Percentiles rank a stretch among this genome's conserved stretches.
phyloP scores from a whole-genome alignment of 805 yeast species.

The Metschnikowia proteae region DNA sequence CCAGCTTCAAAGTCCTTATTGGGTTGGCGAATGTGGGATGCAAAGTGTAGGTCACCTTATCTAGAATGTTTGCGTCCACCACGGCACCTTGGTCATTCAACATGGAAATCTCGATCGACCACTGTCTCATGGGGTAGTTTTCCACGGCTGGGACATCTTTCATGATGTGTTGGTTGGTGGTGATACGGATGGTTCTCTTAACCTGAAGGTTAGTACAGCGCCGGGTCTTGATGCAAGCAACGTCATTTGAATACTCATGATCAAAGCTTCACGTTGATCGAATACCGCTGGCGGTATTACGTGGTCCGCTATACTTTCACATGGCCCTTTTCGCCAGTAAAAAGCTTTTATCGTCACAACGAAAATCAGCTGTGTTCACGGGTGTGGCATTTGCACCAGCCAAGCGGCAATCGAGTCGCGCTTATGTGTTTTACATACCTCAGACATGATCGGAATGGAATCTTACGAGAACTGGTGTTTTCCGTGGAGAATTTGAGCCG shows the following conservation, averaged over 20 bases:
- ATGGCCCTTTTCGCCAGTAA: neutral
- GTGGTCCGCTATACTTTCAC: neutral
- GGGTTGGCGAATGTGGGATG: slow-evolving; percentile 96
- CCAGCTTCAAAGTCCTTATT: slow-evolving; percentile 68
- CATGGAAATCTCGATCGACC: slow-evolving; percentile 77
- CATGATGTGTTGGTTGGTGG: slow-evolving; percentile 79
- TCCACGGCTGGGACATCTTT: slow-evolving; percentile 81
- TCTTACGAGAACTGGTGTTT: neutral
- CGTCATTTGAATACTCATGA: too few relatives aligned
- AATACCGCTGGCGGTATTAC: too few relatives aligned
- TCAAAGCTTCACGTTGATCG: too few relatives aligned
- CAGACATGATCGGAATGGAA: slow-evolving; percentile 16
- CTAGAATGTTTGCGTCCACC: slow-evolving; percentile 82
- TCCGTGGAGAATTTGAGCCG: slow-evolving; percentile 3
- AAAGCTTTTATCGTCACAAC: neutral
- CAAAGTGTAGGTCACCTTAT: slow-evolving; percentile 86
- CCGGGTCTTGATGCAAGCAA: too few relatives aligned
- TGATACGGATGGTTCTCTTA: slow-evolving; percentile 82
- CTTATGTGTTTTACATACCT: slow-evolving; percentile 16
- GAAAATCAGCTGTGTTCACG: neutral
- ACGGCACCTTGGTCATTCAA: slow-evolving; percentile 79
- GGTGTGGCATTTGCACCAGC: neutral
- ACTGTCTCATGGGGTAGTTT: slow-evolving; percentile 90
- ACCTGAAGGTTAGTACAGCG: slow-evolving; percentile 37
- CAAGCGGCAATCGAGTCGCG: neutral